Conservation (phyloP, 169 alveolate species). For the Plasmodium adleri region DNA sequence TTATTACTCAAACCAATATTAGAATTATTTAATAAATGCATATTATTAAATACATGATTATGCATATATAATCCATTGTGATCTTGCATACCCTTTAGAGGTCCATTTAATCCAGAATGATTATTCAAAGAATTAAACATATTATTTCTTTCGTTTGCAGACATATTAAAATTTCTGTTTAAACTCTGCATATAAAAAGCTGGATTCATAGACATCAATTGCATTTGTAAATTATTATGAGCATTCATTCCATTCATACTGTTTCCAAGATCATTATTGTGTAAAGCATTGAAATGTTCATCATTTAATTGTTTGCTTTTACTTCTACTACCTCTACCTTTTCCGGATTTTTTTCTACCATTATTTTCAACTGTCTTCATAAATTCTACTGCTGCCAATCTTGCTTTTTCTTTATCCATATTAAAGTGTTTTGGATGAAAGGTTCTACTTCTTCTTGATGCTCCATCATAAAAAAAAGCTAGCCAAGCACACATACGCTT, state of each 20-base stretch:
- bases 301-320: conserved; percentile 68
- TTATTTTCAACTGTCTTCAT: conserved; percentile 85
- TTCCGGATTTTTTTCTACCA: conserved; percentile 81
- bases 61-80: conserved; percentile 21
- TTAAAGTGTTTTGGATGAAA: conserved; percentile 89
- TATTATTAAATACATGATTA: conserved; percentile 4
- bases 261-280: conserved; percentile 39
- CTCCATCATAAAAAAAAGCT: conserved; percentile 87
- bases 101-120: conserved; percentile 15
- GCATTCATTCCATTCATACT: conserved; percentile 41
- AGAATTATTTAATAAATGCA: conserved; percentile 18
- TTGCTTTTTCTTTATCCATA: conserved; percentile 87
- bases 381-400: conserved; percentile 87
- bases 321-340: conserved; percentile 70
- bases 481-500: conserved; percentile 91
- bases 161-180: conserved; percentile 57
- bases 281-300: conserved; percentile 12
- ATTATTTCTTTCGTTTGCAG: conserved; percentile 49
- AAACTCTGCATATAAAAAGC: conserved; percentile 54
- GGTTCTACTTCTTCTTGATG: conserved; percentile 87
- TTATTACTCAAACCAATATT: conserved; percentile 8
- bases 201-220: conserved; percentile 51
- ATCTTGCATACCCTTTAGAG: conserved; percentile 35
- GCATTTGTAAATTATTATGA: conserved; percentile 56
- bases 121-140: conserved; percentile 22